Evolutionary conservation across 2,329 filamentous ascomycete genomes (phyloP).

Genomic region (Tolypocladium guangdongense): DNA sequence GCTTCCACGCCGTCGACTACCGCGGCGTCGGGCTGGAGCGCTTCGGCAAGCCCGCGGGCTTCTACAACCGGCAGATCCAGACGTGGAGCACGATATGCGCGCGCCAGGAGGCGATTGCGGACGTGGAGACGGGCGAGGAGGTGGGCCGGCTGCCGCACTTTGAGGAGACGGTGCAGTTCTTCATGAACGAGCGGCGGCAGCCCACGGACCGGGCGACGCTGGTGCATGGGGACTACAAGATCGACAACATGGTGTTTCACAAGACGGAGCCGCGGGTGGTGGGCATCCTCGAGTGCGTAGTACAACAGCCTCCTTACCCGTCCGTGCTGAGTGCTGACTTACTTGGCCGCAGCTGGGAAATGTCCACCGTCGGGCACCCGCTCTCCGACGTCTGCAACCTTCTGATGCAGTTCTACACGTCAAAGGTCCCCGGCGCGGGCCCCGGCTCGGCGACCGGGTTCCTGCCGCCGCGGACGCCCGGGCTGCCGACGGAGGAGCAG

Average conservation of each 20-base stretch:
- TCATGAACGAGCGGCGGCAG: constrained; percentile 56
- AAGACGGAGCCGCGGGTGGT: constrained; percentile 80
- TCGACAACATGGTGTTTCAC: constrained; percentile 83
- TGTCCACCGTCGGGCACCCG: constrained; percentile 95
- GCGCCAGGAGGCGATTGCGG: constrained; percentile 63
- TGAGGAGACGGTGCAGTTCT: constrained; percentile 68
- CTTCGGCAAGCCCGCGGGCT: constrained; percentile 66
- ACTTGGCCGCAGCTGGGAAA: constrained; percentile 61
- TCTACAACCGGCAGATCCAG: constrained; percentile 76
- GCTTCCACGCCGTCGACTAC: constrained; percentile 68
- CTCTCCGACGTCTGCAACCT: constrained; percentile 85
- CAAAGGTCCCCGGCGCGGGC: constrained; percentile 12
- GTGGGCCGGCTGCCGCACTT: constrained; percentile 82
- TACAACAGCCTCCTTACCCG: not conserved
- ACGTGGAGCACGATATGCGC: constrained; percentile 73
- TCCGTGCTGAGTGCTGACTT: not conserved
- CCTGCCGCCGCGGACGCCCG: constrained; percentile 50
- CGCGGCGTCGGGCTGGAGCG: constrained; percentile 53
- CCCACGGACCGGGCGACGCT: constrained; percentile 69
- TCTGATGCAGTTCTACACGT: constrained; percentile 28
- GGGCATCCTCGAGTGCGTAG: constrained; percentile 69
- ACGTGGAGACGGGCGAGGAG: constrained; percentile 63
- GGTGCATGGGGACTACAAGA: constrained; percentile 96
- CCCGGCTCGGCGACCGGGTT: constrained; percentile 37
- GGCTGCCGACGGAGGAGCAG: constrained; percentile 39